These are phyloP conservation scores for Dunaliella sp. DNA, from an alignment of 139 green algal genomes.

Conservation along the genomic window DNA sequence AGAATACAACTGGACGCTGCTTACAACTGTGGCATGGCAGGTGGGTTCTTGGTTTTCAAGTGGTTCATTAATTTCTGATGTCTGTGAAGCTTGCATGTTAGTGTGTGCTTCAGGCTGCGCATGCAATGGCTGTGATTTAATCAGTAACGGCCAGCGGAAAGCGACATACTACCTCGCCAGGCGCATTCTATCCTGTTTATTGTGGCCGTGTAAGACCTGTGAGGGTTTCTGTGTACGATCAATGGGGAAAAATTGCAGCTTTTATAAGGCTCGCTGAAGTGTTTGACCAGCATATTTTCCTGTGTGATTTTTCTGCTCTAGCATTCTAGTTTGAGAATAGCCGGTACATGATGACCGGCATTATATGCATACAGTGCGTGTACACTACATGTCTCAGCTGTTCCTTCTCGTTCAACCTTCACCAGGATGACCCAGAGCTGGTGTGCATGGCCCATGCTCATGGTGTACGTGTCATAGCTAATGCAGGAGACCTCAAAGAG, in stretches of 20 bases:
- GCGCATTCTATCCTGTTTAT: too few species aligned
- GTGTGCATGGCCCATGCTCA: conserved; percentile 15
- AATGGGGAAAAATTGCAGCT: too few species aligned
- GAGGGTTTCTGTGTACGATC: neutral
- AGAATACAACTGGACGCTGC: conserved; percentile 12
- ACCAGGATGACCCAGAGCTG: conserved; percentile 20
- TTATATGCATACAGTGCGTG: too few species aligned
- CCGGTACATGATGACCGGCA: too few species aligned
- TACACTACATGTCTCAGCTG: too few species aligned
- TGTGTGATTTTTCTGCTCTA: neutral
- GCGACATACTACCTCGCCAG: too few species aligned
- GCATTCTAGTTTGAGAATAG: neutral
- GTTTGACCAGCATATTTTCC: too few species aligned
- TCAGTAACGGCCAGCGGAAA: too few species aligned
- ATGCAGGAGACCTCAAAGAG: neutral
- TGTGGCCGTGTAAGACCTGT: neutral
- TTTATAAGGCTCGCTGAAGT: too few species aligned
- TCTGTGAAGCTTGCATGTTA: neutral
- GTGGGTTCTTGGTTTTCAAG: neutral
- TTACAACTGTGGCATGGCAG: conserved; percentile 14
- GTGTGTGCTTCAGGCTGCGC: neutral
- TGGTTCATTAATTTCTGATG: neutral
- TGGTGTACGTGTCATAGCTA: neutral
- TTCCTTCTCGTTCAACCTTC: neutral
- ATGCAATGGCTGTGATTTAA: too few species aligned